Evolutionary conservation across 176 grass and related monocot genomes (phyloP).

Genomic region (Triticum urartu): DNA sequence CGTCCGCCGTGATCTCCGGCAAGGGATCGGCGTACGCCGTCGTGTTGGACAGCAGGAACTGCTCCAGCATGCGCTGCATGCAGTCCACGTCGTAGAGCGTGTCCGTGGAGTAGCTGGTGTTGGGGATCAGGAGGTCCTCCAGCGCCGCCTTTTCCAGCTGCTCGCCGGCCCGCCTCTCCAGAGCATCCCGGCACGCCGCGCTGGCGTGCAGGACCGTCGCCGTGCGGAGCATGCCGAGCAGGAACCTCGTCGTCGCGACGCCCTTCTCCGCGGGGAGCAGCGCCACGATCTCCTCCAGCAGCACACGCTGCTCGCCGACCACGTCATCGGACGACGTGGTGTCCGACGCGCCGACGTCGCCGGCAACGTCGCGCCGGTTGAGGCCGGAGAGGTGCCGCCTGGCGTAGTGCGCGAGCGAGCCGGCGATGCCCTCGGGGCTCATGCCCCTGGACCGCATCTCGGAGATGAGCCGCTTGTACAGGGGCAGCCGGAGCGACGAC

Average conservation of each 20-base stretch:
- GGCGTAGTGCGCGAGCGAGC: slow-evolving; percentile 74
- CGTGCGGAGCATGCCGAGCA: slow-evolving; percentile 57
- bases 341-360: background rate
- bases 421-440: slow-evolving; percentile 53
- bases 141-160: slow-evolving; percentile 71
- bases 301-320: slow-evolving; percentile 47
- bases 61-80: slow-evolving; percentile 74
- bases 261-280: slow-evolving; percentile 66
- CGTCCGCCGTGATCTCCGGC: slow-evolving; percentile 60
- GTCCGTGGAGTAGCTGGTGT: slow-evolving; percentile 46
- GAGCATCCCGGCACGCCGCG: slow-evolving; percentile 54
- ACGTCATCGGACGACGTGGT: slow-evolving; percentile 41
- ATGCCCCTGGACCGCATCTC: slow-evolving; percentile 63
- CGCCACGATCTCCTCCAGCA: slow-evolving; percentile 68
- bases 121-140: slow-evolving; percentile 75
- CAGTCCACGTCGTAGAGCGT: slow-evolving; percentile 86
- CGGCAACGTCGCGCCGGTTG: slow-evolving; percentile 21
- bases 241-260: slow-evolving; percentile 46
- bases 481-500: slow-evolving; percentile 49
- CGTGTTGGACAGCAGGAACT: slow-evolving; percentile 53
- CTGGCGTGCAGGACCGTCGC: slow-evolving; percentile 63
- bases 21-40: slow-evolving; percentile 21
- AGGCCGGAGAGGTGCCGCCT: slow-evolving; percentile 63
- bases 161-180: slow-evolving; percentile 54
- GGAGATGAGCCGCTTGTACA: slow-evolving; percentile 70